phyloP scores from a whole-genome alignment of 2,329 filamentous ascomycete species.

The Aspergillus sp. region DNA sequence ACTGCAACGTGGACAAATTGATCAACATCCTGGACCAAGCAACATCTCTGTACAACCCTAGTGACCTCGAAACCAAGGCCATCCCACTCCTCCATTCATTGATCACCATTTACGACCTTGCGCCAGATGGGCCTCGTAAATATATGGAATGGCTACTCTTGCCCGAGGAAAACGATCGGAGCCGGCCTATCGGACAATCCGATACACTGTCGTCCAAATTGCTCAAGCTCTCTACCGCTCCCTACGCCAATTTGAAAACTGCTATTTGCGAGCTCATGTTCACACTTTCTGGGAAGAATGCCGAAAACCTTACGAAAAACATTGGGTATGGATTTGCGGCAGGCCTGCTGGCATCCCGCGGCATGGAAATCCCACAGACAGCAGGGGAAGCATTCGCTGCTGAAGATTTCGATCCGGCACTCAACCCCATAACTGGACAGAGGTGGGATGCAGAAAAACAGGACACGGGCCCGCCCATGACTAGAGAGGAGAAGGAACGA shows the following conservation, averaged over 20 bases:
- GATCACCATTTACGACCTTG: slow-evolving; percentile 67
- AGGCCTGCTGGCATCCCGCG: slow-evolving; percentile 82
- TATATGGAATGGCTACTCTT: slow-evolving; percentile 68
- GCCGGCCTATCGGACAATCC: slow-evolving; percentile 72
- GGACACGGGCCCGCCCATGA: slow-evolving; percentile 70
- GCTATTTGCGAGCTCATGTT: slow-evolving; percentile 79
- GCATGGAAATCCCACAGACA: slow-evolving; percentile 71
- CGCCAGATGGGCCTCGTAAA: slow-evolving; percentile 61
- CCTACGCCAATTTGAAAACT: slow-evolving; percentile 70
- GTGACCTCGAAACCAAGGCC: slow-evolving; percentile 69
- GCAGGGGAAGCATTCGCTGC: slow-evolving; percentile 57
- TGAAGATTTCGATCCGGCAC: slow-evolving; percentile 25
- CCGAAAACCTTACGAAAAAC: slow-evolving; percentile 78
- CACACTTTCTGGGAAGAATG: slow-evolving; percentile 78
- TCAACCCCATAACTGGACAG: slow-evolving; percentile 89
- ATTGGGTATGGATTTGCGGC: slow-evolving; percentile 94
- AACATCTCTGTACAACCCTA: slow-evolving; percentile 61
- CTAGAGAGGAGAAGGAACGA: slow-evolving; percentile 82
- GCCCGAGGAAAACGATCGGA: slow-evolving; percentile 73
- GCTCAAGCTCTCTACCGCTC: slow-evolving; percentile 73
- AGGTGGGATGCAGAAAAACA: slow-evolving; percentile 66
- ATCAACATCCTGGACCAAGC: slow-evolving; percentile 69
- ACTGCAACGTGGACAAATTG: slow-evolving; percentile 62
- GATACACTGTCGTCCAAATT: slow-evolving; percentile 73
- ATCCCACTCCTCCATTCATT: slow-evolving; percentile 74